A percentile compares a stretch with the other conserved stretches of the same genome.
These are phyloP conservation scores for Pleurotus salmoneostramineus DNA, from an alignment of 768 basidiomycete species.

Conservation along the genomic window DNA sequence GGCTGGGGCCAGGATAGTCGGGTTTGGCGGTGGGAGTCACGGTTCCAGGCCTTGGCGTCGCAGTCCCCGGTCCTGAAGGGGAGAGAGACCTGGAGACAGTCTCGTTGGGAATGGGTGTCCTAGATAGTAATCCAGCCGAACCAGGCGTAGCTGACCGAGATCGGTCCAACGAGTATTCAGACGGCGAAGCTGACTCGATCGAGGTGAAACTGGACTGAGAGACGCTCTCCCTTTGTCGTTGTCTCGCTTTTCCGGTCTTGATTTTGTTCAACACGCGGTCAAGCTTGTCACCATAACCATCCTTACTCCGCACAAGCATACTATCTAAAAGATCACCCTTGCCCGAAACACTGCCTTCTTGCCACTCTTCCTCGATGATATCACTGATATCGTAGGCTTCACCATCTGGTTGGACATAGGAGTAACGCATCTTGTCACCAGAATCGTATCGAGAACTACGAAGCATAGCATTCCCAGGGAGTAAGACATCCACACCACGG, in stretches of 20 bases:
- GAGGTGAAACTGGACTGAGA: constrained; percentile 23
- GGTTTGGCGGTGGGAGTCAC: constrained; percentile 13
- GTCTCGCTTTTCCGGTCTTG: constrained; percentile 51
- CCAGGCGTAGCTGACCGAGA: constrained; percentile 42
- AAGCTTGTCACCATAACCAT: constrained; percentile 63
- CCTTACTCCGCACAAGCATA: constrained; percentile 47
- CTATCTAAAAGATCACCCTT: constrained; percentile 67
- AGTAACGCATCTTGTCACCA: constrained; percentile 82
- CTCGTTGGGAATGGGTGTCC: constrained; percentile 23
- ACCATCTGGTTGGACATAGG: constrained; percentile 88
- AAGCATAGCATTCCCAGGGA: constrained; percentile 82
- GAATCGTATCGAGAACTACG: constrained; percentile 76
- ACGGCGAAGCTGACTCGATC: constrained; percentile 38
- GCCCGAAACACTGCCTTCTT: constrained; percentile 34
- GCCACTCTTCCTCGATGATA: constrained; percentile 86
- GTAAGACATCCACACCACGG: constrained; percentile 83
- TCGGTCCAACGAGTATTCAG: constrained; percentile 53
- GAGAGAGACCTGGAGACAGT: constrained; percentile 11
- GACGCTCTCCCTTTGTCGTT: constrained; percentile 3
- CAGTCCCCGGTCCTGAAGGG: constrained; percentile 12
- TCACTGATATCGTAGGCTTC: constrained; percentile 93
- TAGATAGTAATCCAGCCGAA: constrained; percentile 27
- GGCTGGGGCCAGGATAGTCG: constrained; percentile 18
- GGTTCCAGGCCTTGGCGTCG: constrained; percentile 11
- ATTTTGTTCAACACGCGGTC: constrained; percentile 76